Base-by-base conservation (phyloP, 2,329 filamentous ascomycete genomes). In the Huntiella abstrusa region DNA sequence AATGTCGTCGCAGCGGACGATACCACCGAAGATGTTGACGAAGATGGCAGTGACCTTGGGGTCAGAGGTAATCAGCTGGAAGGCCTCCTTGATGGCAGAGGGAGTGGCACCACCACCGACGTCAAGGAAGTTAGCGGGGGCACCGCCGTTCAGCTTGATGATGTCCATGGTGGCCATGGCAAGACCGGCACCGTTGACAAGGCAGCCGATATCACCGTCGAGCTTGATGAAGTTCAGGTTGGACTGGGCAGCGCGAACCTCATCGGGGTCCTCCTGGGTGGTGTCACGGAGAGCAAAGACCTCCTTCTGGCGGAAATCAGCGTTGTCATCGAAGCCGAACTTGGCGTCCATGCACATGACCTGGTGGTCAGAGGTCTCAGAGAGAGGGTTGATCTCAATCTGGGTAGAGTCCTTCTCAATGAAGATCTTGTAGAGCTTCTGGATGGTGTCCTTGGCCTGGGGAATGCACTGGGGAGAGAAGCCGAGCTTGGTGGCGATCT, bases 91-190 rank as follows among this genome's bases (percentile, higher is more conserved):
- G 68, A 98, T 98, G 57, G 91, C 91, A 55, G 87, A 81, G 33
- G 91, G 87, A 51, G 91, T 98, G 55, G 91, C 91, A 71, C 91
- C 91, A 63, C 91, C 91, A 60, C 91, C 91, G 56, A 98, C 91
- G 63, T 98, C 91, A 56, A 98, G 74, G 79, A 98, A 98, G 77
- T 98, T 98, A 57, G 91, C 91, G 52, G 91, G 91, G 60, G 77
- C 71, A 53, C 91, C 91, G 56, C 91, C 91, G 69, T 96, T 98
- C 53, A 98, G 77, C 78, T 98, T 96, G 76, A 98, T 98, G 65
- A 98, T 96, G 66, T 98, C 91, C 91, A 98, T 98, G 63, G 91
- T 98, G 53, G 91, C 91, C 91, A 98, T 98, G 67, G 91, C 91
- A 55, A 98, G 82, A 70, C 91, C 91, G 58, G 91, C 91, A 63